Evolutionary conservation across 192 early-diverging fungal species (phyloP).

Genomic region (Umbelopsis vinacea): DNA sequence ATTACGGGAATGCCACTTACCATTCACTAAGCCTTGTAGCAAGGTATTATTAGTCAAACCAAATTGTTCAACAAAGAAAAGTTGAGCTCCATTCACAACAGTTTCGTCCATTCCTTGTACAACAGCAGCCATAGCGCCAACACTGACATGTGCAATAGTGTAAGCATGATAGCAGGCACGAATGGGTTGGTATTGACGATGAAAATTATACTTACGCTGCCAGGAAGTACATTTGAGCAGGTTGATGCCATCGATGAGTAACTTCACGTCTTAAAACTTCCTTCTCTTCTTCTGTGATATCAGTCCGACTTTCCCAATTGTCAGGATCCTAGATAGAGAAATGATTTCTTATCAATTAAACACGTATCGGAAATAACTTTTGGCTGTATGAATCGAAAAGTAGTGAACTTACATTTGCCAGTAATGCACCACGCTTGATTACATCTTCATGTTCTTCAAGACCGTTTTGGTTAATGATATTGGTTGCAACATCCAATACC

Average conservation of each 20-base stretch:
- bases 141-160: neutral
- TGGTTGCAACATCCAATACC: constrained; percentile 7
- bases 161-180: neutral
- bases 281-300: constrained; percentile 16
- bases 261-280: constrained; percentile 13
- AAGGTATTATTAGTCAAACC: neutral
- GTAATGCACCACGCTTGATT: neutral
- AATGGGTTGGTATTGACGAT: too few relatives aligned
- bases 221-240: constrained; percentile 19
- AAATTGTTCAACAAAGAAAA: constrained; percentile 7
- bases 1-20: neutral
- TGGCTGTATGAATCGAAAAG: too few relatives aligned
- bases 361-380: too few relatives aligned
- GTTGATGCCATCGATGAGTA: constrained; percentile 22
- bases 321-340: neutral
- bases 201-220: neutral
- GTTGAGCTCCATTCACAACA: constrained; percentile 22
- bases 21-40: neutral
- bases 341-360: too few relatives aligned
- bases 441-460: constrained; percentile 18
- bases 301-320: constrained; percentile 2
- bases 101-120: constrained; percentile 23
- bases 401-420: neutral
- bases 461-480: neutral
- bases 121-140: constrained; percentile 14